These are phyloP conservation scores for Thinopyrum elongatum DNA, from an alignment of 176 grass and related monocot species.

Conservation along the genomic window DNA sequence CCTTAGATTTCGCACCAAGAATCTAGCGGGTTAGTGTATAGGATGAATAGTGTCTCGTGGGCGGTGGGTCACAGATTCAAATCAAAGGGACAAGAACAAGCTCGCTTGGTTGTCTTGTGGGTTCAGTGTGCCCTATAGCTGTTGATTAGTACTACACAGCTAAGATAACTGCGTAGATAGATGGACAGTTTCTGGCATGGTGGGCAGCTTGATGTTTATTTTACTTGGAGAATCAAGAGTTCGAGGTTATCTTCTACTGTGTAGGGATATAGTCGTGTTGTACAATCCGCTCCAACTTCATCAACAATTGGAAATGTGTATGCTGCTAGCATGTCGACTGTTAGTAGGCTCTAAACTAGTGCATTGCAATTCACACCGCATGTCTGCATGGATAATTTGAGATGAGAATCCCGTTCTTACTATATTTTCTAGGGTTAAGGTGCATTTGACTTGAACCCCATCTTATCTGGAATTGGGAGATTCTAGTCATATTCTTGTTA, in stretches of 20 bases:
- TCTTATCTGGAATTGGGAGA: background rate
- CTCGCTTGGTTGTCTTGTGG: background rate
- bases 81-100: background rate
- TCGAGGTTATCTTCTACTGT: background rate
- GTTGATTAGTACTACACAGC: background rate
- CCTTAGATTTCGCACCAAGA: no score
- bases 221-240: background rate
- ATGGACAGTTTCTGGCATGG: background rate
- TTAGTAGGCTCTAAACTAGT: background rate
- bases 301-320: background rate
- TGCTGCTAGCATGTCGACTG: background rate
- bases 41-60: background rate
- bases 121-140: background rate
- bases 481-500: background rate
- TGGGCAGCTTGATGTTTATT: background rate
- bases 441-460: background rate
- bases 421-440: background rate
- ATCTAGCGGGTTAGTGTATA: background rate
- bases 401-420: background rate
- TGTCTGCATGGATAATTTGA: slow-evolving; percentile 3
- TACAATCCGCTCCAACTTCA: background rate
- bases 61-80: background rate
- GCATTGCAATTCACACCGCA: background rate
- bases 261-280: background rate
- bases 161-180: background rate